Conservation (phyloP, 163 green algal genomes). For the Trebouxiophyceae sp. region DNA sequence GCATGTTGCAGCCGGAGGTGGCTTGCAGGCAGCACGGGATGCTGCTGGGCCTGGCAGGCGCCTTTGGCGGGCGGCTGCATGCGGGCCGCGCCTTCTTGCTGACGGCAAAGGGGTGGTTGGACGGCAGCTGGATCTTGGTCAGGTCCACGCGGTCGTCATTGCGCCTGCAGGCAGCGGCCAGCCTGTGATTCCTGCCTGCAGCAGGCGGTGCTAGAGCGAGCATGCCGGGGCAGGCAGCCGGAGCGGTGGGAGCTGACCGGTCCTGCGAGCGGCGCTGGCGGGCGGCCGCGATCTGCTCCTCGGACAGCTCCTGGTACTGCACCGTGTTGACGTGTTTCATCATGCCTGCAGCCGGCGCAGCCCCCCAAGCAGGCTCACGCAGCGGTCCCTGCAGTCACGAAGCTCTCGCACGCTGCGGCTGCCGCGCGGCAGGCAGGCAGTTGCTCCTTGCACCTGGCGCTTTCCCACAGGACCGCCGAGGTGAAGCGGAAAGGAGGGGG, state of each 20-base stretch:
- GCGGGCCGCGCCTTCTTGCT: constrained; percentile 29
- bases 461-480: too few relatives aligned
- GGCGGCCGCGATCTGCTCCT: constrained; percentile 42
- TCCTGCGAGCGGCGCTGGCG: constrained; percentile 28
- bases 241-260: constrained; percentile 4
- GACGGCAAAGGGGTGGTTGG: constrained; percentile 52
- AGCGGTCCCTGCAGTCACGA: background rate
- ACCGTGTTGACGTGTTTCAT: constrained; percentile 45
- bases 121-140: constrained; percentile 35
- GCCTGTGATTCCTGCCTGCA: background rate
- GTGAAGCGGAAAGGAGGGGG: background rate
- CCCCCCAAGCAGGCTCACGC: background rate
- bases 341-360: too few relatives aligned
- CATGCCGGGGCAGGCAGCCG: background rate
- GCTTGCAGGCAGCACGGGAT: too few relatives aligned
- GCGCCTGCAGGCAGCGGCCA: constrained; percentile 4
- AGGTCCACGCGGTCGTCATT: constrained; percentile 26
- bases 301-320: constrained; percentile 33
- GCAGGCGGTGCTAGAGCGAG: background rate
- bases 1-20: too few relatives aligned
- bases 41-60: background rate
- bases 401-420: background rate
- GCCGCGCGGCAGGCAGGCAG: background rate
- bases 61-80: background rate
- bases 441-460: too few relatives aligned